Base-by-base conservation (phyloP, 257 asterid genomes). In the Jaltomata sinuosa region DNA sequence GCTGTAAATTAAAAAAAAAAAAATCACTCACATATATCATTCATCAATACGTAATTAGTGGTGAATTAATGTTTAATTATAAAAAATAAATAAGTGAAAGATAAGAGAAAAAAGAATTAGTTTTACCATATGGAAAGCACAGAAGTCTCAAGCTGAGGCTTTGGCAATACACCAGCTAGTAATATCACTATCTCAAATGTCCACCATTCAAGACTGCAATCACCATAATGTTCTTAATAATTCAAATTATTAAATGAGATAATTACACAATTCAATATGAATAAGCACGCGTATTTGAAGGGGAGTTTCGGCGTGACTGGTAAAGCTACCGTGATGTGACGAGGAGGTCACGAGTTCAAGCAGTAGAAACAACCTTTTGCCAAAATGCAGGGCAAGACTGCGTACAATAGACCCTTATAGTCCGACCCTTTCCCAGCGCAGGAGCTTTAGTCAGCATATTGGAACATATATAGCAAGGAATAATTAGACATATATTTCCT, bases 71-170 rank as follows among this genome's bases (percentile, higher is more conserved):
- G 27, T 18, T 32, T 18, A 32, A 65, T 18, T 32, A 32, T 32
- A 31, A 62, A 55, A 55, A 2, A 34, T 32, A 32, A 64, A 62
- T 19, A 1, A 10, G 5, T 1, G 11, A 40, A 38, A 38, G 5
- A 38, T 4, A 36, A 4, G 6, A 65, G 8, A 67, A 32, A 12
- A 40, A 40, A 14, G 6, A 74, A 45, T 9, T 68, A 34, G 19
- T 12, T 61, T 31, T 79, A 84, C 84, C 87, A 84, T 59, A 84
- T 47, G 6, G 87, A 49, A 25, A 78, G 80, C 16, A 84, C 87
- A 42, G 87, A 84, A 78, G 87, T 53, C 61, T 84, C 87, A 22
- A 84, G 87, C 12, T 84, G 77, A 12, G 87, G 84, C 40, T 84
- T 84, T 25, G 81, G 84, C 71, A 84, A 49, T 15, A 84, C 22